Conservation (phyloP, 352 stramenopile genomes). For the Pythium folliculosum region DNA sequence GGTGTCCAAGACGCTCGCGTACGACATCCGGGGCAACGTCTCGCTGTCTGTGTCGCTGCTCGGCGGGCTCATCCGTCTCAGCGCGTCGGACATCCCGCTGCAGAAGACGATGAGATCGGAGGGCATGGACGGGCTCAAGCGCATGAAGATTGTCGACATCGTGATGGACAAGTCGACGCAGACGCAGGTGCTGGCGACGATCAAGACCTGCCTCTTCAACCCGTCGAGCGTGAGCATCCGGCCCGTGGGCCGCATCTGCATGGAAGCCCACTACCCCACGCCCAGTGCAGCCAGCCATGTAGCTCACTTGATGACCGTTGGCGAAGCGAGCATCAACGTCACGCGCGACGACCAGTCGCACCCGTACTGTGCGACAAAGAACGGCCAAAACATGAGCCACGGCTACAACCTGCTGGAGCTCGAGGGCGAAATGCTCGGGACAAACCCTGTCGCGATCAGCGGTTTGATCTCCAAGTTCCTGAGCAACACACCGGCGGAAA, state of each 20-base stretch:
- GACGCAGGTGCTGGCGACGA: slow-evolving; percentile 55
- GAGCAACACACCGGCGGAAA: slow-evolving; percentile 49
- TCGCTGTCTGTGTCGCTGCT: slow-evolving; percentile 56
- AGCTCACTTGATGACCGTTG: slow-evolving; percentile 48
- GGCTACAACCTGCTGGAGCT: slow-evolving; percentile 79
- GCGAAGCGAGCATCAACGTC: slow-evolving; percentile 44
- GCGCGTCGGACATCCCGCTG: slow-evolving; percentile 44
- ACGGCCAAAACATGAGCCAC: slow-evolving; percentile 31
- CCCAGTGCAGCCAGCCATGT: slow-evolving; percentile 44
- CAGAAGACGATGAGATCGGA: slow-evolving; percentile 58
- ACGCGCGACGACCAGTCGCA: slow-evolving; percentile 49
- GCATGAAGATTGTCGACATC: slow-evolving; percentile 63
- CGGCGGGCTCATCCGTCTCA: slow-evolving; percentile 50
- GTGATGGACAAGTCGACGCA: slow-evolving; percentile 67
- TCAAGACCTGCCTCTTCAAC: slow-evolving; percentile 83
- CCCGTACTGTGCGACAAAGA: slow-evolving; percentile 47
- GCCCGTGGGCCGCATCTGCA: slow-evolving; percentile 65
- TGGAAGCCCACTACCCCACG: slow-evolving; percentile 59
- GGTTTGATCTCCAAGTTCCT: slow-evolving; percentile 79
- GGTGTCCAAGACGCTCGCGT: slow-evolving; percentile 38
- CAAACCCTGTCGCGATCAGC: slow-evolving; percentile 65
- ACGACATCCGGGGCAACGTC: slow-evolving; percentile 52
- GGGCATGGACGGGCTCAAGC: slow-evolving; percentile 63
- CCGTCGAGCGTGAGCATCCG: slow-evolving; percentile 72
- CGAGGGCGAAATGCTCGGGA: slow-evolving; percentile 63